Evolutionary conservation across 2,329 filamentous ascomycete species (phyloP).

Genomic region (Curvularia sp.): DNA sequence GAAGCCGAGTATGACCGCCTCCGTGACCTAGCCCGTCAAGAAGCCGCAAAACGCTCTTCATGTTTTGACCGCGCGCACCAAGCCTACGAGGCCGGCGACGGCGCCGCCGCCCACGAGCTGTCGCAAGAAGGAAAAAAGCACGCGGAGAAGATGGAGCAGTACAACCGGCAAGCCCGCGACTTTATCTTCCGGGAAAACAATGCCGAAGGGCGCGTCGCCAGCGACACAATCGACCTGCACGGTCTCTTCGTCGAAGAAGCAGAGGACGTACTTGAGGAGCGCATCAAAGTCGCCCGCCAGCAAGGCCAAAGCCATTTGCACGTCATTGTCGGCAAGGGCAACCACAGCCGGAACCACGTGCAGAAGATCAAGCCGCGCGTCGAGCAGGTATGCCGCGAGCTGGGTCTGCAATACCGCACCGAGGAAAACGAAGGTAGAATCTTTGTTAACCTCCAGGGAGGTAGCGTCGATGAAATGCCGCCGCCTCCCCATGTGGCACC

Average conservation of each 20-base stretch:
- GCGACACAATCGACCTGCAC: constrained; percentile 91
- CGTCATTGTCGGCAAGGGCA: constrained; percentile 95
- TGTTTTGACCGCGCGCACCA: constrained; percentile 75
- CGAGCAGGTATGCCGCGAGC: constrained; percentile 81
- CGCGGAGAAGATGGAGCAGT: constrained; percentile 81
- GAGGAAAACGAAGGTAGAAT: constrained; percentile 91
- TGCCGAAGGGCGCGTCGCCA: constrained; percentile 72
- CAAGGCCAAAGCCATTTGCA: constrained; percentile 83
- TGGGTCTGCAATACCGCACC: constrained; percentile 81
- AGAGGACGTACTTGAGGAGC: constrained; percentile 83
- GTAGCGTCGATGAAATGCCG: constrained; percentile 54
- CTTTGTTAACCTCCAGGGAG: constrained; percentile 84
- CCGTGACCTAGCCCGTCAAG: constrained; percentile 79
- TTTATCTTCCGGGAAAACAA: constrained; percentile 98
- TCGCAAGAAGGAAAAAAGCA: constrained; percentile 86
- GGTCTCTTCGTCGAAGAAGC: constrained; percentile 95
- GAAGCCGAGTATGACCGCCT: constrained; percentile 94
- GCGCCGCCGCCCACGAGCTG: constrained; percentile 80
- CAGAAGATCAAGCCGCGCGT: constrained; percentile 97
- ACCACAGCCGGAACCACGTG: constrained; percentile 80
- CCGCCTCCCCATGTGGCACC: constrained; percentile 51
- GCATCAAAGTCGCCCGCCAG: constrained; percentile 78
- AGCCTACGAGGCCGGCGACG: constrained; percentile 84
- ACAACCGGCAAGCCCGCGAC: constrained; percentile 89
- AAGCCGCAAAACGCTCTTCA: constrained; percentile 77